Evolutionary conservation across 2,329 filamentous ascomycete genomes (phyloP).

Genomic region (Monosporascus ibericus): DNA sequence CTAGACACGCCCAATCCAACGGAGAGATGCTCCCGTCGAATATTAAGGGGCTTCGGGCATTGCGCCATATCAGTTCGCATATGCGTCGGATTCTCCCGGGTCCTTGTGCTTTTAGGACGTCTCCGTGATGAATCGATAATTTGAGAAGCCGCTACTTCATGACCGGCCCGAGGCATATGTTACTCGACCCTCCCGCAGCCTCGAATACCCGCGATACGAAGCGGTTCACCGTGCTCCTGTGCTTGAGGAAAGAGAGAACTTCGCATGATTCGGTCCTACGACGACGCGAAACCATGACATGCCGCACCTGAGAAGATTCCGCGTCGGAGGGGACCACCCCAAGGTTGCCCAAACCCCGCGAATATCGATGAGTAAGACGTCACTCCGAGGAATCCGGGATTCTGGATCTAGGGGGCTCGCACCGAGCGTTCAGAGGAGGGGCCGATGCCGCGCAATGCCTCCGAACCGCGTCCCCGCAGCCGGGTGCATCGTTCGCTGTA

Average conservation of each 20-base stretch:
- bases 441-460: conserved; percentile 25
- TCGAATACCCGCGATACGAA: conserved; percentile 24
- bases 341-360: conserved; percentile 21
- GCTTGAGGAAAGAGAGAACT: conserved; percentile 25
- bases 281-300: conserved; percentile 22
- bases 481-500: background rate
- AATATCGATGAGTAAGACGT: conserved; percentile 27
- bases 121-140: conserved; percentile 20
- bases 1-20: conserved; percentile 20
- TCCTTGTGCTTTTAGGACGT: conserved; percentile 23
- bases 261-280: conserved; percentile 25
- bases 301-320: conserved; percentile 16
- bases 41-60: conserved; percentile 23
- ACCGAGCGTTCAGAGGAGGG: conserved; percentile 16
- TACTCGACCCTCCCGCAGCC: conserved; percentile 19
- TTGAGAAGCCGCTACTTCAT: conserved; percentile 28
- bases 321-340: conserved; percentile 18
- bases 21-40: conserved; percentile 23
- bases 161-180: conserved; percentile 21
- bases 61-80: conserved; percentile 27
- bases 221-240: conserved; percentile 21
- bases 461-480: conserved; percentile 9
- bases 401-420: conserved; percentile 12
- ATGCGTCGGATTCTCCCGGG: conserved; percentile 26
- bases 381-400: conserved; percentile 24